A percentile compares a stretch with the other conserved stretches of the same genome.
phyloP scores from a whole-genome alignment of 2,329 filamentous ascomycete genomes.

The Pestalotiopsis sp. region DNA sequence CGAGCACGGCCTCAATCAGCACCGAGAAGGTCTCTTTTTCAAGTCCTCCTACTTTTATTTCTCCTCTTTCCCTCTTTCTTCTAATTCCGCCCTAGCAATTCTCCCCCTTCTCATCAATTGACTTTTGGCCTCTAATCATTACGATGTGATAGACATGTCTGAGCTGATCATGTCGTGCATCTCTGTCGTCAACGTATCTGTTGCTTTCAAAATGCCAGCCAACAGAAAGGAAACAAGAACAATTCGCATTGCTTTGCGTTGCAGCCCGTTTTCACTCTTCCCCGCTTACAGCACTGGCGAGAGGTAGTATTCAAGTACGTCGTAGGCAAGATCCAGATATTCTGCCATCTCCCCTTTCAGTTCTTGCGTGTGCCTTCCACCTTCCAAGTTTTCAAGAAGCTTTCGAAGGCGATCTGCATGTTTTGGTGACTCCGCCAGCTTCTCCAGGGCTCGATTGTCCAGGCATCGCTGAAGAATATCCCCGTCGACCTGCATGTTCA shows the following conservation, averaged over 20 bases:
- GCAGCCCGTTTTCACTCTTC: not conserved
- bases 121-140: not conserved
- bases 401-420: constrained; percentile 45
- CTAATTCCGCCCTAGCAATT: not conserved
- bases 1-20: too few relatives aligned
- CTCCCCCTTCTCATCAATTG: not conserved
- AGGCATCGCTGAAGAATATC: constrained; percentile 63
- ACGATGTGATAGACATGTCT: constrained; percentile 1
- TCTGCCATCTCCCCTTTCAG: constrained; percentile 29
- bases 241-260: too few relatives aligned
- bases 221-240: not conserved
- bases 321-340: constrained; percentile 48
- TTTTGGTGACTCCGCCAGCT: constrained; percentile 37
- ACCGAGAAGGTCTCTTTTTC: too few relatives aligned
- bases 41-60: not conserved
- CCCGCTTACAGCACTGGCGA: constrained; percentile 47
- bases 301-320: constrained; percentile 56
- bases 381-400: constrained; percentile 53
- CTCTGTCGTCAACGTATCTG: too few relatives aligned
- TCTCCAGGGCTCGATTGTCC: constrained; percentile 46
- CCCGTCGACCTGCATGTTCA: constrained; percentile 67
- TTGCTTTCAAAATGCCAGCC: too few relatives aligned
- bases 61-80: not conserved
- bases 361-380: constrained; percentile 40
- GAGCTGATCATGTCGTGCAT: too few relatives aligned